These are phyloP conservation scores for Stachybotrys echinatus DNA, from an alignment of 2,329 filamentous ascomycete species.

Conservation along the genomic window DNA sequence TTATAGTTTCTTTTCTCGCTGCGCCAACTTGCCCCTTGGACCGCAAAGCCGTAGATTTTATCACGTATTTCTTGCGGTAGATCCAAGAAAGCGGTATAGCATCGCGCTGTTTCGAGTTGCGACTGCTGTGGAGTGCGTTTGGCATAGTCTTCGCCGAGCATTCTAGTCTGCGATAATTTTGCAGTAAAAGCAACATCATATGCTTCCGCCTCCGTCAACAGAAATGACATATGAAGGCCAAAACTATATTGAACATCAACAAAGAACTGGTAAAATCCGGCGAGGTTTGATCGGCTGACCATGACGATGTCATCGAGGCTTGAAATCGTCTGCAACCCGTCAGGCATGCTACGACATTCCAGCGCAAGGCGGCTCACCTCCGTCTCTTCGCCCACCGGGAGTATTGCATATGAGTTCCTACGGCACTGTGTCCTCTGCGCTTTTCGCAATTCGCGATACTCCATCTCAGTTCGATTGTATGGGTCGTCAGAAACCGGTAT, in stretches of 20 bases:
- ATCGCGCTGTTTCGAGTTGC: background rate
- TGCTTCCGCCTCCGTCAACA: constrained; percentile 4
- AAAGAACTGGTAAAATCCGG: constrained; percentile 2
- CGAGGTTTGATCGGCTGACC: background rate
- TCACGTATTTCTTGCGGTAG: constrained; percentile 7
- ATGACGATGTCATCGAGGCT: background rate
- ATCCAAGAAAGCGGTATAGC: background rate
- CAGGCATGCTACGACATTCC: background rate
- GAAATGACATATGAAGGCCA: background rate
- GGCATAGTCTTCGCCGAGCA: background rate
- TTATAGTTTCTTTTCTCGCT: constrained; percentile 1
- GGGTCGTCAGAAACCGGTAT: background rate
- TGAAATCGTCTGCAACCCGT: background rate
- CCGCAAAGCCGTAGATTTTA: constrained; percentile 5
- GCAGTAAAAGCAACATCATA: background rate
- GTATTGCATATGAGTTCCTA: background rate
- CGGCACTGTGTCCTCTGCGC: background rate
- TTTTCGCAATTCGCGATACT: background rate
- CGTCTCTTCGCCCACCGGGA: background rate
- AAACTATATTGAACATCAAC: constrained; percentile 1
- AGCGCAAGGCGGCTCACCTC: background rate
- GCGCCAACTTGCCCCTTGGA: constrained; percentile 1
- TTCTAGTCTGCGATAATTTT: background rate
- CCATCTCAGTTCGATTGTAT: constrained; percentile 3
- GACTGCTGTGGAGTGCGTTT: background rate